These are phyloP conservation scores for Xerocomellus chrysenteron DNA, from an alignment of 768 basidiomycete genomes.

Conservation along the genomic window DNA sequence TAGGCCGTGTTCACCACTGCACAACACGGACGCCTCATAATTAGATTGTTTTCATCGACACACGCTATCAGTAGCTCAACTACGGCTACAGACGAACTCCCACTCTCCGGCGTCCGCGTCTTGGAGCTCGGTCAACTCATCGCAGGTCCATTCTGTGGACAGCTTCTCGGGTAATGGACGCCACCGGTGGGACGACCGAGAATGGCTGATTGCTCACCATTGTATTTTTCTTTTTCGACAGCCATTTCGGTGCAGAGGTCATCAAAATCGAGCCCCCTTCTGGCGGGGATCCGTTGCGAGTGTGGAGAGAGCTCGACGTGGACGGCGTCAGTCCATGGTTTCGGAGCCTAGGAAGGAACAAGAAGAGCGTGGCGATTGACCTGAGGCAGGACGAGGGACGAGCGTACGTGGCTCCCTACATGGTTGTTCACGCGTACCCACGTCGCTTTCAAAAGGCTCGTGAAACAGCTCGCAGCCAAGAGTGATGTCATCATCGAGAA, in stretches of 20 bases:
- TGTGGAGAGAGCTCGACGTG: conserved; percentile 69
- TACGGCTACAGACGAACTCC: conserved; percentile 38
- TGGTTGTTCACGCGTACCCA: not conserved
- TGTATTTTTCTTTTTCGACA: conserved; percentile 22
- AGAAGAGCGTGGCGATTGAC: conserved; percentile 72
- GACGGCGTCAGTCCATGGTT: conserved; percentile 78
- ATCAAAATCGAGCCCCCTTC: conserved; percentile 70
- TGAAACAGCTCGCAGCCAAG: conserved; percentile 56
- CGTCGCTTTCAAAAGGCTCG: conserved; percentile 42
- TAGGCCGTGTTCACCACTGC: not conserved
- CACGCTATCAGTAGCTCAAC: not conserved
- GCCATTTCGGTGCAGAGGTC: conserved; percentile 71
- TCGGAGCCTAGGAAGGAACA: conserved; percentile 67
- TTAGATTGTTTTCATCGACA: conserved; percentile 17
- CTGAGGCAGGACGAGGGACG: conserved; percentile 57
- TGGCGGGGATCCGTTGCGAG: conserved; percentile 63
- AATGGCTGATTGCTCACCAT: not conserved
- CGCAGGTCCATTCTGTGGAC: conserved; percentile 72
- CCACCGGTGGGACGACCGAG: not conserved
- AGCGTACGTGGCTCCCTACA: conserved; percentile 33
- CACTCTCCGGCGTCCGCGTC: conserved; percentile 61
- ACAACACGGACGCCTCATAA: not conserved
- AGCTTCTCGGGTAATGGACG: conserved; percentile 57
- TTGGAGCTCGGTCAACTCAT: conserved; percentile 71
- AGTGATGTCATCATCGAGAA: conserved; percentile 71